Evolutionary conservation across 139 green algal species (phyloP).

Genomic region (Diplosphaera chodatii): DNA sequence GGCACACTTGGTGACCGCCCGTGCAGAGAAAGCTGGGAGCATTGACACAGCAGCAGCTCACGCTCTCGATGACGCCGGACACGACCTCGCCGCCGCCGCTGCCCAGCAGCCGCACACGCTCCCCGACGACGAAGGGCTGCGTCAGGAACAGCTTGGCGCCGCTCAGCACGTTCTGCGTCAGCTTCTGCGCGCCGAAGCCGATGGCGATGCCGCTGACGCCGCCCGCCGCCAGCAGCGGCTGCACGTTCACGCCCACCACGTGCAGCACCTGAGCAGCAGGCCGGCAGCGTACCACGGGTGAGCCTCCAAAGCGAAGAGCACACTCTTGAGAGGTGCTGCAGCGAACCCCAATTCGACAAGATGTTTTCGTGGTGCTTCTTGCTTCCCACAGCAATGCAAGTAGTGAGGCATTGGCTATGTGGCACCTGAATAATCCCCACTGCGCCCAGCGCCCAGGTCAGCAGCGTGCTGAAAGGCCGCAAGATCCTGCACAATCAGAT

Average conservation of each 20-base stretch:
- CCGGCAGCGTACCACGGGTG: too few relatives aligned
- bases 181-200: conserved; percentile 27
- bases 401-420: too few relatives aligned
- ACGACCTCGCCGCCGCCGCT: not conserved
- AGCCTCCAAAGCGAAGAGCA: too few relatives aligned
- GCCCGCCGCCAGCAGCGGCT: conserved; percentile 26
- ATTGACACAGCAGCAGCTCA: not conserved
- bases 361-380: too few relatives aligned
- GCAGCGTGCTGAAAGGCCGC: conserved; percentile 11
- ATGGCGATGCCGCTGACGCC: conserved; percentile 28
- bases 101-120: conserved; percentile 33
- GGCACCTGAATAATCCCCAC: conserved; percentile 6
- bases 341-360: too few relatives aligned
- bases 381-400: not conserved
- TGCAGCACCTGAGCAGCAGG: conserved; percentile 3
- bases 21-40: too few relatives aligned
- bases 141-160: conserved; percentile 26
- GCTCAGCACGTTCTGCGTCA: conserved; percentile 2
- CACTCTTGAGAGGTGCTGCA: too few relatives aligned
- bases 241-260: conserved; percentile 23
- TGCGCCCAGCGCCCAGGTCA: conserved; percentile 14
- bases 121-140: conserved; percentile 35
- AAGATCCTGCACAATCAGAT: not conserved
- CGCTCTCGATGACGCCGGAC: not conserved
- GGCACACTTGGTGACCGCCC: too few relatives aligned